Conservation (phyloP, 2,329 filamentous ascomycete species). For the Arthrinium phaeospermum region DNA sequence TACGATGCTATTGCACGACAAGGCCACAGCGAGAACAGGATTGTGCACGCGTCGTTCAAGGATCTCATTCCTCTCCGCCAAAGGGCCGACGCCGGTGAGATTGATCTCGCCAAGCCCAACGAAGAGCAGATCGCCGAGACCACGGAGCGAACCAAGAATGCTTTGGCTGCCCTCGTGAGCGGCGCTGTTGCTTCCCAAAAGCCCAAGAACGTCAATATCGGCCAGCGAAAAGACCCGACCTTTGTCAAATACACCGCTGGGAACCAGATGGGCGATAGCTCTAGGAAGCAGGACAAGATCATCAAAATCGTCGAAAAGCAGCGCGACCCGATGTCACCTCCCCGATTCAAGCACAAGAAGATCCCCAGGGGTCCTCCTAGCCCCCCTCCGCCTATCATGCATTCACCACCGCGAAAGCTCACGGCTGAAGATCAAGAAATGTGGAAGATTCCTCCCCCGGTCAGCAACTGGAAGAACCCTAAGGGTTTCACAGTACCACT, state of each 20-base stretch:
- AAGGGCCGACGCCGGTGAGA: constrained; percentile 88
- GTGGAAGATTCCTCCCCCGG: constrained; percentile 80
- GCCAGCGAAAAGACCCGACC: constrained; percentile 81
- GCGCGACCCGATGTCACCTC: constrained; percentile 93
- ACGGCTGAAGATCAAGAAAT: constrained; percentile 97
- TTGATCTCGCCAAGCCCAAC: constrained; percentile 83
- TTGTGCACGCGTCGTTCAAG: constrained; percentile 95
- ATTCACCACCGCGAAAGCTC: constrained; percentile 90
- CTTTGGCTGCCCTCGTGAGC: constrained; percentile 79
- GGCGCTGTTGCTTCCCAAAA: constrained; percentile 91
- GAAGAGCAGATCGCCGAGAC: constrained; percentile 84
- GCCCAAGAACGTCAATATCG: constrained; percentile 90
- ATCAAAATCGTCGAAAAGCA: constrained; percentile 98
- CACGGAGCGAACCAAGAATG: constrained; percentile 86
- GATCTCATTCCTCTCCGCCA: constrained; percentile 94
- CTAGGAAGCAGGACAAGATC: constrained; percentile 89
- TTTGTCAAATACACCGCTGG: constrained; percentile 96
- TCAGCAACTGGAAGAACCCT: constrained; percentile 40
- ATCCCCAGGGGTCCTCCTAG: constrained; percentile 67
- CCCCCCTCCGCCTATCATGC: constrained; percentile 92
- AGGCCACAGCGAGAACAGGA: constrained; percentile 81
- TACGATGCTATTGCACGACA: constrained; percentile 94
- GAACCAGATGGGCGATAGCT: constrained; percentile 91
- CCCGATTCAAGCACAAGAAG: constrained; percentile 99
- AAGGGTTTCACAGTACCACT: constrained; percentile 97